Evolutionary conservation across 1,139 yeast genomes (phyloP), one percentile per base, ranked within the genome.

Genomic region (Saccharomyces hybrid): DNA sequence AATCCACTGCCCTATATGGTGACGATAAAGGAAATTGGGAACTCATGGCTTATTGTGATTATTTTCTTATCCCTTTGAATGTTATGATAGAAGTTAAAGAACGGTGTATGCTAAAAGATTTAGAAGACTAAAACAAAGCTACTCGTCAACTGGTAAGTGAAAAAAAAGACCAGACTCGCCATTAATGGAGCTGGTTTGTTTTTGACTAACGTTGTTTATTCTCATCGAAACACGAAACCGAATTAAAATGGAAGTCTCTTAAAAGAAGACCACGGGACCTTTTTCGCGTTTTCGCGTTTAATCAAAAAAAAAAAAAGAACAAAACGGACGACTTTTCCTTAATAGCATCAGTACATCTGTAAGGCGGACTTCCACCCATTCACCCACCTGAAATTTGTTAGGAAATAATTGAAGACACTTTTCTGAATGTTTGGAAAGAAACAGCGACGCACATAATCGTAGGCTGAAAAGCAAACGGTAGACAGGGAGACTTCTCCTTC

Each of bases 21-120:
- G 58, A 55, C 3, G 58, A 55, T 6, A 48, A 46, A 26, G 54
- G 54, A 12, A 48, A 48, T 28, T 48, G 54, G 19, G 26, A 38
- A 19, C 44, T 38, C 44, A 38, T 38, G 11, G 9, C 24, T 19
- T 38, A n/a, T 38, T 38, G 44, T 38, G 26, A 38, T 19, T 38
- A 9, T 38, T 38, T 38, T 38, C 4, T 38, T 38, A 38, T 16
- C 11, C 44, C 19, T n/a, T 16, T 12, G 19, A 14, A 26, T 9
- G 44, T 19, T 19, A 5, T 38, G n/a, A 12, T 11, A 38, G 26
- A 19, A 19, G 26, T 38, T 16, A 11, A 38, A 9, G 26, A 19
- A 38, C 21, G 2, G 19, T 19, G 44, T 16, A 9, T 8, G 11
- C 31, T 1, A 11, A 28, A 8, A 9, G 31, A 19, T 19, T 11